These are phyloP conservation scores for Calonectria hongkongensis DNA, from an alignment of 2,329 filamentous ascomycete genomes.

Conservation along the genomic window DNA sequence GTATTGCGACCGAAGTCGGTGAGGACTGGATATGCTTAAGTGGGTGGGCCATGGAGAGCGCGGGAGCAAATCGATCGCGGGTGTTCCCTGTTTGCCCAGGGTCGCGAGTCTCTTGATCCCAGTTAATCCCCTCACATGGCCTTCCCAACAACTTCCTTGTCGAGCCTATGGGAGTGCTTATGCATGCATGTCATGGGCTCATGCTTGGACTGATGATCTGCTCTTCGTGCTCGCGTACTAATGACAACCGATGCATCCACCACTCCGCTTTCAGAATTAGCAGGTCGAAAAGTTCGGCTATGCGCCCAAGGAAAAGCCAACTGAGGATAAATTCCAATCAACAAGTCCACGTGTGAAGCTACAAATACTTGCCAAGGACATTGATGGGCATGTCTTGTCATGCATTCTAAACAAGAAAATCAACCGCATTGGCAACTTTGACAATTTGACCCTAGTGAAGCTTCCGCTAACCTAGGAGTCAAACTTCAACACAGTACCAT, in stretches of 20 bases:
- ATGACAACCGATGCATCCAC: neutral
- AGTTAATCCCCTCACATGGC: slow-evolving; percentile 7
- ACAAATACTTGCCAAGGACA: no score
- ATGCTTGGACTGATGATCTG: neutral
- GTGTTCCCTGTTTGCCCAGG: slow-evolving; percentile 14
- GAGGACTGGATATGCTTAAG: slow-evolving; percentile 30
- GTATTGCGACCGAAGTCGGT: slow-evolving; percentile 3
- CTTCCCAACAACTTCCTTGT: neutral
- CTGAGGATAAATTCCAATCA: neutral
- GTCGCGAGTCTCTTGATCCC: slow-evolving; percentile 2
- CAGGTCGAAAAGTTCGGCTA: neutral
- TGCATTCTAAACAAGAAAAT: neutral
- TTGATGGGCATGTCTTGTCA: neutral
- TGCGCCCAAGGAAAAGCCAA: neutral
- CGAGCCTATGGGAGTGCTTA: neutral
- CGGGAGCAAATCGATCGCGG: slow-evolving; percentile 12
- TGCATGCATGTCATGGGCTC: neutral
- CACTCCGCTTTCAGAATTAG: slow-evolving; percentile 8
- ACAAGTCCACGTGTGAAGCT: neutral
- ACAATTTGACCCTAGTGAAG: neutral
- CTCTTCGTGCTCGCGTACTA: neutral
- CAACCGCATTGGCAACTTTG: neutral
- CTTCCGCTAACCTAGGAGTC: neutral
- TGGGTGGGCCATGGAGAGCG: slow-evolving; percentile 10
- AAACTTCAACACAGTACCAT: no score